phyloP scores from a whole-genome alignment of 2,329 filamentous ascomycete genomes.

The Penicillium crustosum region DNA sequence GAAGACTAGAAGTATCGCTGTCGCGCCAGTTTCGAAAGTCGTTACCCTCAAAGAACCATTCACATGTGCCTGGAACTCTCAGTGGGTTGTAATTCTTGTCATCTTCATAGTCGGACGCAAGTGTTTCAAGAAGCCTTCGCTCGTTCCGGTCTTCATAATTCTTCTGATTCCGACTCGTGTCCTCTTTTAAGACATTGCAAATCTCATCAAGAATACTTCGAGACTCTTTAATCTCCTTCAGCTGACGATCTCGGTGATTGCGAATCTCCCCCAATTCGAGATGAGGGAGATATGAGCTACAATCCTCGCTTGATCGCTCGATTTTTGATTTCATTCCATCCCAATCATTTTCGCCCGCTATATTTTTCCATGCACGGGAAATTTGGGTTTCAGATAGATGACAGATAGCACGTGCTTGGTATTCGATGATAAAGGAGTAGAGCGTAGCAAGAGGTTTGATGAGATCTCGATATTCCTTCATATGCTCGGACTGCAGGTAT shows the following conservation, averaged over 20 bases:
- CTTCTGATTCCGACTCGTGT: background rate
- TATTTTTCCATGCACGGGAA: slow-evolving; percentile 18
- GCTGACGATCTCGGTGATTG: background rate
- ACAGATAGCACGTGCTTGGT: slow-evolving; percentile 13
- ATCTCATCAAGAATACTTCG: background rate
- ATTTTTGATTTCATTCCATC: background rate
- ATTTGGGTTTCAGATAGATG: slow-evolving; percentile 4
- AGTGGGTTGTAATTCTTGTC: slow-evolving; percentile 32
- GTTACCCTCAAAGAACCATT: slow-evolving; percentile 31
- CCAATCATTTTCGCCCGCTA: slow-evolving; percentile 3
- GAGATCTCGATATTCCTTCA: background rate
- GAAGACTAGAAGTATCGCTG: background rate
- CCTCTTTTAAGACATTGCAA: background rate
- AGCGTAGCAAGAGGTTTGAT: slow-evolving; percentile 13
- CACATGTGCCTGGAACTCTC: slow-evolving; percentile 34
- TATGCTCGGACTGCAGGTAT: background rate
- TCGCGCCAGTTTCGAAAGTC: background rate
- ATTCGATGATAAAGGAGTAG: slow-evolving; percentile 23
- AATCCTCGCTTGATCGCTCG: background rate
- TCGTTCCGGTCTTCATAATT: background rate
- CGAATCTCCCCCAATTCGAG: background rate
- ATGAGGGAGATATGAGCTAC: background rate
- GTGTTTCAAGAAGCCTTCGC: slow-evolving; percentile 17
- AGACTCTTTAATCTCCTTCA: background rate
- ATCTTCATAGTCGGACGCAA: slow-evolving; percentile 27